Conservation (phyloP, 768 basidiomycete species). For the Leccinellum albellum region DNA sequence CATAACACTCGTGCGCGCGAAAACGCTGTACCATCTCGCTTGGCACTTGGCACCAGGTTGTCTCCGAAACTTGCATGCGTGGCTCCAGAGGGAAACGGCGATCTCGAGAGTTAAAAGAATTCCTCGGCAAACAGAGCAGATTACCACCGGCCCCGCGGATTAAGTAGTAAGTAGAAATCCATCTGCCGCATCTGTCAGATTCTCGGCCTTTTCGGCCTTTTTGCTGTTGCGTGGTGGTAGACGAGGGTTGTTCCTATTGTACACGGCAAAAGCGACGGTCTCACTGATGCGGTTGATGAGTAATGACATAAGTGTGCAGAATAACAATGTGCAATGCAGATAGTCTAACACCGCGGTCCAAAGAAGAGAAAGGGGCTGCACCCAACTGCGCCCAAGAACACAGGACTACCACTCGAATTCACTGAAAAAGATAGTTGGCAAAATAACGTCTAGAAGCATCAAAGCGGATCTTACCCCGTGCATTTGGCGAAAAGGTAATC, state of each 20-base stretch:
- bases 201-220: background rate
- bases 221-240: constrained; percentile 1
- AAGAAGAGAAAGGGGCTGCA: constrained; percentile 1
- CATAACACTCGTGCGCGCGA: background rate
- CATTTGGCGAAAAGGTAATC: constrained; percentile 98
- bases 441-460: background rate
- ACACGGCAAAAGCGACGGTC: constrained; percentile 17
- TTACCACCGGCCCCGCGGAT: background rate
- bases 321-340: constrained; percentile 21
- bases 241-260: constrained; percentile 18
- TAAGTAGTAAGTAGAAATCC: background rate
- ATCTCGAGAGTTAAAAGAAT: background rate
- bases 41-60: background rate
- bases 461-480: constrained; percentile 67
- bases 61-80: background rate
- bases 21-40: background rate
- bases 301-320: constrained; percentile 23
- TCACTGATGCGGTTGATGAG: constrained; percentile 12
- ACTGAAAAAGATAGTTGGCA: constrained; percentile 18
- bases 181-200: background rate
- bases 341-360: constrained; percentile 14
- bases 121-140: background rate
- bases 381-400: background rate
- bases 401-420: constrained; percentile 44
- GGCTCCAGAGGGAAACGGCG: background rate